Conservation (phyloP, 2,329 filamentous ascomycete species). For the Aspergillus aculeatinus region DNA sequence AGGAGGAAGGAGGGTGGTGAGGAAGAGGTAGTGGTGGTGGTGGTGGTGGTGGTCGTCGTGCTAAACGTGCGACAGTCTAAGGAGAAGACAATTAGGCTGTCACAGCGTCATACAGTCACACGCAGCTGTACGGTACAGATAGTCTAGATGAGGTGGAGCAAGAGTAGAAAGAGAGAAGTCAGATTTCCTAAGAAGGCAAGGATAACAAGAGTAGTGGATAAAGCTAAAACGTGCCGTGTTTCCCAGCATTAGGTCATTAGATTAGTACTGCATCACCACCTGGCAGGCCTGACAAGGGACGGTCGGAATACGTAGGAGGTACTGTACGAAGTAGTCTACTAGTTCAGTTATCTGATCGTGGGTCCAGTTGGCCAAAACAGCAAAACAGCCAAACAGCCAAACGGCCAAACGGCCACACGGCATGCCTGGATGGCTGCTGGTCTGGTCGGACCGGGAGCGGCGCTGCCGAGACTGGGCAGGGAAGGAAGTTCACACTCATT, state of each 20-base stretch:
- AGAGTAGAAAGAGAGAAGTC: not conserved
- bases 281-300: not conserved
- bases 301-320: too few relatives aligned
- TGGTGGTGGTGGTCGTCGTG: conserved; percentile 1
- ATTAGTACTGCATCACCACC: not conserved
- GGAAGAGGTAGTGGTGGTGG: conserved; percentile 6
- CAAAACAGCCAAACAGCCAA: not conserved
- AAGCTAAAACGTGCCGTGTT: not conserved
- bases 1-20: not conserved
- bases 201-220: not conserved
- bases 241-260: not conserved
- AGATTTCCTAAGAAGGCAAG: conserved; percentile 3
- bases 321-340: too few relatives aligned
- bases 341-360: not conserved
- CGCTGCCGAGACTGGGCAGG: conserved; percentile 18
- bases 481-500: conserved; percentile 9
- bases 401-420: conserved; percentile 7
- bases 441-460: conserved; percentile 24
- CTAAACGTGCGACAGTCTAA: not conserved
- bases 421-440: conserved; percentile 6
- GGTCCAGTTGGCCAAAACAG: not conserved
- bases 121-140: not conserved
- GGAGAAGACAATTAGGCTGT: not conserved
- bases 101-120: conserved; percentile 5
- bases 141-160: conserved; percentile 1